Conservation (phyloP, 2,329 filamentous ascomycete species). For the Amauroascus niger region DNA sequence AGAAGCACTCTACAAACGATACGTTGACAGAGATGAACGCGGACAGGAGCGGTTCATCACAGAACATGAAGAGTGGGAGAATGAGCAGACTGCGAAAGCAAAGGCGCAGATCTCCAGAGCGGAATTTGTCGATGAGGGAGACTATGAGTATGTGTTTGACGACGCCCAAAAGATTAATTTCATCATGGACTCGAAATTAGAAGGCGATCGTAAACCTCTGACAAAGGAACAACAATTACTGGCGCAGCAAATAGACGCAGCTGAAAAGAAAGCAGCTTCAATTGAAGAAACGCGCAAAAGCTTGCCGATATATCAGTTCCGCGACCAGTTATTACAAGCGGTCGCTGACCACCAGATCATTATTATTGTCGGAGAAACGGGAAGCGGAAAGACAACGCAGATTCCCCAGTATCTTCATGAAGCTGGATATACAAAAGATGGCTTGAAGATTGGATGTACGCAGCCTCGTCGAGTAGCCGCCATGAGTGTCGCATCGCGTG, state of each 20-base stretch:
- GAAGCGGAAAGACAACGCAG: slow-evolving; percentile 92
- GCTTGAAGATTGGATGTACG: slow-evolving; percentile 81
- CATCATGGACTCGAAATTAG: slow-evolving; percentile 61
- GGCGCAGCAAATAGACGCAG: slow-evolving; percentile 72
- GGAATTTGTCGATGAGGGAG: slow-evolving; percentile 65
- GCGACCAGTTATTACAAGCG: slow-evolving; percentile 76
- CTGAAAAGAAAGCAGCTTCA: slow-evolving; percentile 74
- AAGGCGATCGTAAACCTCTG: slow-evolving; percentile 60
- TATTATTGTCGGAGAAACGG: slow-evolving; percentile 90
- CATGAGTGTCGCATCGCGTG: slow-evolving; percentile 94
- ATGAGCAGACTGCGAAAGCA: slow-evolving; percentile 76
- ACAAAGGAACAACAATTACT: slow-evolving; percentile 70
- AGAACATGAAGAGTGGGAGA: slow-evolving; percentile 93
- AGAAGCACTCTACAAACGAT: slow-evolving; percentile 79
- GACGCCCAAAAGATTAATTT: slow-evolving; percentile 80
- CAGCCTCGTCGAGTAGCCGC: slow-evolving; percentile 91
- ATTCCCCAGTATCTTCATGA: slow-evolving; percentile 89
- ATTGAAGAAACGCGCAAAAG: slow-evolving; percentile 89
- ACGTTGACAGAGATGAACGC: slow-evolving; percentile 76
- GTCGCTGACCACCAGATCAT: slow-evolving; percentile 77
- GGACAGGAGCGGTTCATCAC: slow-evolving; percentile 84
- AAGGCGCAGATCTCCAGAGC: slow-evolving; percentile 71
- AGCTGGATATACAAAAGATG: slow-evolving; percentile 75
- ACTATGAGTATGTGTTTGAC: slow-evolving; percentile 91
- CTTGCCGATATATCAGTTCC: slow-evolving; percentile 79